phyloP scores from a whole-genome alignment of 768 basidiomycete species.

The Boletus sp. region DNA sequence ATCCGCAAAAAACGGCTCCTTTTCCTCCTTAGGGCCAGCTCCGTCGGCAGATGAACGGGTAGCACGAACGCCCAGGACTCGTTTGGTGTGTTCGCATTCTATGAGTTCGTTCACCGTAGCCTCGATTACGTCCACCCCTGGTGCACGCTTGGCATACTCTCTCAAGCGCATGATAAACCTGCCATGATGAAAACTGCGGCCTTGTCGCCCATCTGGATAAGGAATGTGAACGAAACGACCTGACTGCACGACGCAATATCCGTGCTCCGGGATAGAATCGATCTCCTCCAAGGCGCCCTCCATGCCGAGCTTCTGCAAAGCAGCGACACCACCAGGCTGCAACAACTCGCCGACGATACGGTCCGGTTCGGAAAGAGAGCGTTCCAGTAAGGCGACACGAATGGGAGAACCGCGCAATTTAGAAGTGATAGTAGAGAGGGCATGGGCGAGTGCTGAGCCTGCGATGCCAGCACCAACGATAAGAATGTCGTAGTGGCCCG shows the following conservation, averaged over 20 bases:
- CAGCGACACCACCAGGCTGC: slow-evolving; percentile 86
- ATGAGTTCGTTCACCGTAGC: slow-evolving; percentile 79
- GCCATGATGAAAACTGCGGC: slow-evolving; percentile 93
- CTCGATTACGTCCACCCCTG: slow-evolving; percentile 78
- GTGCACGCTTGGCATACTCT: slow-evolving; percentile 55
- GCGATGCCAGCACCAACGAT: slow-evolving; percentile 93
- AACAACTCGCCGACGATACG: slow-evolving; percentile 96
- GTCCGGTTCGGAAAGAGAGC: slow-evolving; percentile 90
- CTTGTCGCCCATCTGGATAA: slow-evolving; percentile 72
- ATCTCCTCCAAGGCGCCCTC: slow-evolving; percentile 78
- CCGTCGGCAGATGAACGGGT: slow-evolving; percentile 39
- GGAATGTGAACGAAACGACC: slow-evolving; percentile 82
- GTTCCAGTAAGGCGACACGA: slow-evolving; percentile 82
- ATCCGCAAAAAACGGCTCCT: slow-evolving; percentile 64
- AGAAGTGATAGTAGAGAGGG: slow-evolving; percentile 59
- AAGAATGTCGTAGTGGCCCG: slow-evolving; percentile 63
- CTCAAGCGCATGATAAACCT: slow-evolving; percentile 81
- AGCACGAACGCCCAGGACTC: slow-evolving; percentile 67
- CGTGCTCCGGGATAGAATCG: slow-evolving; percentile 77
- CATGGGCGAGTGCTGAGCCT: slow-evolving; percentile 83
- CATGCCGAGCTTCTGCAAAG: slow-evolving; percentile 77
- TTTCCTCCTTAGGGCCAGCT: slow-evolving; percentile 36
- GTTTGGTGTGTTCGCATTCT: slow-evolving; percentile 47
- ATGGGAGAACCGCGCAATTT: slow-evolving; percentile 51
- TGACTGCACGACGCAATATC: slow-evolving; percentile 74